A percentile compares a stretch with the other conserved stretches of the same genome.
Evolutionary conservation across 2,329 filamentous ascomycete genomes (phyloP).

Genomic region (Apiospora arundinis): DNA sequence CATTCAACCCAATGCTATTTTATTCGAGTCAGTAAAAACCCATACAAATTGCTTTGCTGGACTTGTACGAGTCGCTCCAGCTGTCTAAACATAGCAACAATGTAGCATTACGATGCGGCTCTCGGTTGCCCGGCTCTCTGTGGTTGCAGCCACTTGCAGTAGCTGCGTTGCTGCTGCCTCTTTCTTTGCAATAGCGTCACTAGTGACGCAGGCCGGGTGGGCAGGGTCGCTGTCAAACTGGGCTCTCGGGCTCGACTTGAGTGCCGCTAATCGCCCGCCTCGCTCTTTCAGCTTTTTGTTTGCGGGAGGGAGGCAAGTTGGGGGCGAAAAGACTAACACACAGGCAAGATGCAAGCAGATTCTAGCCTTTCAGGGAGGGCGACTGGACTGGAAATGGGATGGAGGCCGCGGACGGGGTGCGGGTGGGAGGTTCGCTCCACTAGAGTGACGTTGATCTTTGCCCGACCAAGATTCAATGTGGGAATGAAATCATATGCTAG

Average conservation of each 20-base stretch:
- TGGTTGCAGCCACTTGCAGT: background rate
- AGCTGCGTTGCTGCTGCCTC: background rate
- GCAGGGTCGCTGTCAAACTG: background rate
- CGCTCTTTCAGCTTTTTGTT: background rate
- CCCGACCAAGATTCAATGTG: too few relatives aligned
- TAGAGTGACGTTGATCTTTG: too few relatives aligned
- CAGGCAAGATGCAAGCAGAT: background rate
- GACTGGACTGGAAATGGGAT: too few relatives aligned
- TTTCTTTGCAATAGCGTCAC: background rate
- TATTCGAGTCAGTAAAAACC: background rate
- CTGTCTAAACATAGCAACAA: background rate
- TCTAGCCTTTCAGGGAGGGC: background rate
- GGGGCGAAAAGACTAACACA: background rate
- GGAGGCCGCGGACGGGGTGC: too few relatives aligned
- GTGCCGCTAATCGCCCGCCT: background rate
- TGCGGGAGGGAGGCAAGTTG: too few relatives aligned
- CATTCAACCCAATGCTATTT: background rate
- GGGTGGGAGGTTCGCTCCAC: too few relatives aligned
- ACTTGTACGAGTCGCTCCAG: background rate
- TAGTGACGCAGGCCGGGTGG: slow-evolving; percentile 1
- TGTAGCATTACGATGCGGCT: too few relatives aligned
- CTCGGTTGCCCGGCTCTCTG: background rate
- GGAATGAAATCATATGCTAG: too few relatives aligned
- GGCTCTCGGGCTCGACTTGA: background rate
- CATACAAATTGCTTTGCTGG: background rate